These are phyloP conservation scores for Gossypium turneri DNA, from an alignment of 345 rosid genomes.

Conservation along the genomic window DNA sequence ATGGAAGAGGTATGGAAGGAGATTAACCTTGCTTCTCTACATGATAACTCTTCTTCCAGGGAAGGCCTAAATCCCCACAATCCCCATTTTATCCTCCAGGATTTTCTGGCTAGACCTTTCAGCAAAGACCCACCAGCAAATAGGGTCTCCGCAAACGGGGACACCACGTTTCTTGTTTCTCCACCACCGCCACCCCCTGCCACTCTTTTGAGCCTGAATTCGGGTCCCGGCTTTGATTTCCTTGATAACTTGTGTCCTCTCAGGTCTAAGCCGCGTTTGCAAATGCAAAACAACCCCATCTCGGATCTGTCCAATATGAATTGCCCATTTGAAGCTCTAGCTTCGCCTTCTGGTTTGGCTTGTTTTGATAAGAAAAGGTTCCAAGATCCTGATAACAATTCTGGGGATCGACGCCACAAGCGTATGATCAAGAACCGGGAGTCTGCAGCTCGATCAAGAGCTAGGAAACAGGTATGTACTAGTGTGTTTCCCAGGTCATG, in stretches of 20 bases:
- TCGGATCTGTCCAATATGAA: conserved; percentile 25
- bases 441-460: conserved; percentile 85
- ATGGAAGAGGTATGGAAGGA: conserved; percentile 94
- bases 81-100: conserved; percentile 51
- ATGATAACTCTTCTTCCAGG: conserved; percentile 27
- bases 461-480: conserved; percentile 55
- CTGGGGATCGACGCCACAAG: conserved; percentile 50
- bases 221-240: conserved; percentile 47
- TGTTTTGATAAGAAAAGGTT: conserved; percentile 43
- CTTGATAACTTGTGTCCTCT: conserved; percentile 36
- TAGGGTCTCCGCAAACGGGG: conserved; percentile 14
- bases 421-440: conserved; percentile 83
- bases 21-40: conserved; percentile 52
- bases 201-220: conserved; percentile 57
- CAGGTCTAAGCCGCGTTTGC: conserved; percentile 26
- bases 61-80: conserved; percentile 29
- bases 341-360: conserved; percentile 27
- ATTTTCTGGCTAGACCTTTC: conserved; percentile 51
- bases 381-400: conserved; percentile 35
- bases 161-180: conserved; percentile 17
- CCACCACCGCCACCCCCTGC: conserved; percentile 34
- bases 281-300: conserved; percentile 25
- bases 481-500: not conserved
- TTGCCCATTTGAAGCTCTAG: conserved; percentile 33
- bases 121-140: conserved; percentile 30